A percentile compares a stretch with the other conserved stretches of the same genome.
phyloP scores from a whole-genome alignment of 306 rosid species.

The Cucurbita ficifolia region DNA sequence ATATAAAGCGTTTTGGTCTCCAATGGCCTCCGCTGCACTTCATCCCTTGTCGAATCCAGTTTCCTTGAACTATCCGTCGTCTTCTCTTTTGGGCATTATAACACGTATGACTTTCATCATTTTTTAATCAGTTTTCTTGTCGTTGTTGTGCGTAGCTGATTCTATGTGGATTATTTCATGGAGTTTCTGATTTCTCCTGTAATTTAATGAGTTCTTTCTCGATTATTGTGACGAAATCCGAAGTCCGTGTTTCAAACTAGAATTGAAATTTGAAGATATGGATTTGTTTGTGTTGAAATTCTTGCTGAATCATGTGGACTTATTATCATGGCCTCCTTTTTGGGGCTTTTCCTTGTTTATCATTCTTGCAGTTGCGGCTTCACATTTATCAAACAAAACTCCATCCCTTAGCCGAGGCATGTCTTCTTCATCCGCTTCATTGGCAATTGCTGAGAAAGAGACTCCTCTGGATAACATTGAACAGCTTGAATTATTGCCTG shows the following conservation, averaged over 20 bases:
- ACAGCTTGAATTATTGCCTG: conserved; percentile 20
- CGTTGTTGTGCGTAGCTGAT: neutral
- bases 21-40: neutral
- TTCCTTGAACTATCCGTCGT: neutral
- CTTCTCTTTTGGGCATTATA: neutral
- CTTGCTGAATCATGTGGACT: neutral
- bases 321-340: neutral
- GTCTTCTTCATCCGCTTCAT: neutral
- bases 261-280: neutral
- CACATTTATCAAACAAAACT: neutral
- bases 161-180: neutral
- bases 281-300: neutral
- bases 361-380: neutral
- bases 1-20: neutral
- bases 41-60: neutral
- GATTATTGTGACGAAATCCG: neutral
- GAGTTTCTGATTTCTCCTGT: neutral
- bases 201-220: neutral
- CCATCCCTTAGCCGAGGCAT: neutral
- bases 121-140: neutral
- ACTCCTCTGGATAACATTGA: neutral
- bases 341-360: neutral
- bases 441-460: neutral
- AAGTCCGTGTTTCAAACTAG: neutral
- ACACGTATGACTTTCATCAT: neutral